Conservation (phyloP, 352 stramenopile species). For the Globisporangium rhizosaccharum region DNA sequence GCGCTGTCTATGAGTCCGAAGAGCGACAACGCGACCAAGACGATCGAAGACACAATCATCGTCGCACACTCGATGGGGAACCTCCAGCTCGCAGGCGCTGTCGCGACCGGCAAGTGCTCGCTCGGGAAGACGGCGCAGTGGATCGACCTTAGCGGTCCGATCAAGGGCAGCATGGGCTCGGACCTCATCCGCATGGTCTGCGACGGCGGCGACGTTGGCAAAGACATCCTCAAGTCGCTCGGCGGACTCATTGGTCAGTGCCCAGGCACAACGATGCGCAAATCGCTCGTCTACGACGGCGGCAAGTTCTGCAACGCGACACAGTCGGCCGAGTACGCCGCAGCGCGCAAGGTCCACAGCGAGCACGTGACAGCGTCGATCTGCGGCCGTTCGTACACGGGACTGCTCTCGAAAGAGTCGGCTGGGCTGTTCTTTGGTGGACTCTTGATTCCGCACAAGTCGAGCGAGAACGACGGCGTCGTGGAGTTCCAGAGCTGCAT, state of each 20-base stretch:
- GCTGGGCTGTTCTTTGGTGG: constrained; percentile 15
- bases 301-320: constrained; percentile 12
- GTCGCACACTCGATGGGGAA: constrained; percentile 65
- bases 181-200: constrained; percentile 35
- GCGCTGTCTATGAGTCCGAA: constrained; percentile 29
- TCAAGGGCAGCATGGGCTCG: constrained; percentile 45
- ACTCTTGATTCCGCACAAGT: constrained; percentile 15
- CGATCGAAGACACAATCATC: constrained; percentile 57
- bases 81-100: constrained; percentile 36
- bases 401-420: constrained; percentile 33
- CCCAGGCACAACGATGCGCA: constrained; percentile 17
- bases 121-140: constrained; percentile 22
- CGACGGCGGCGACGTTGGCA: constrained; percentile 15
- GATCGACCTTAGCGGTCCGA: constrained; percentile 33
- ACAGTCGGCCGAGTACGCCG: constrained; percentile 22
- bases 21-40: constrained; percentile 25
- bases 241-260: constrained; percentile 32
- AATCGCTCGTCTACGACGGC: constrained; percentile 38
- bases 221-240: constrained; percentile 22
- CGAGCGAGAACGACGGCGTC: constrained; percentile 18
- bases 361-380: constrained; percentile 28
- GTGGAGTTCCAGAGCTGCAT: constrained; percentile 60
- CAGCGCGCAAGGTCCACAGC: constrained; percentile 25
- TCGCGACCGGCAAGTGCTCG: constrained; percentile 14
- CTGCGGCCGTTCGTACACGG: constrained; percentile 33